Percentiles rank a stretch among this genome's conserved stretches.
Evolutionary conservation across 225 moss, liverwort and hornwort genomes (phyloP).

Genomic region (Straminergon stramineum): DNA sequence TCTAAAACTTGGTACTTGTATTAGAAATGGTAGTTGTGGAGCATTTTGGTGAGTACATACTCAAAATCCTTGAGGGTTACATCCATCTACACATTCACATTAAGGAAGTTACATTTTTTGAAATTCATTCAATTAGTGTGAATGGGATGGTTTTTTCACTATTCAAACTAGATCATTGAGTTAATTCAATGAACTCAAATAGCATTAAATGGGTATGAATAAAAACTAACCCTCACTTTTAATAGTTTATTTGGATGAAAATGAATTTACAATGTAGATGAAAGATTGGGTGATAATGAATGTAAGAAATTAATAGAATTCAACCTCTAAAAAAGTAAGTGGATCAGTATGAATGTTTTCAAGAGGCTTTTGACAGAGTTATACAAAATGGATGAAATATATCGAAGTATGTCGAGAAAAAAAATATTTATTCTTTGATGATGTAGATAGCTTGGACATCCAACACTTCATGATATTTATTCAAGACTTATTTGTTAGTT

Average conservation of each 20-base stretch:
- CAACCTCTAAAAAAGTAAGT: rapidly evolving
- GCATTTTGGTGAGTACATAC: too few species aligned
- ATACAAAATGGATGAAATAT: neutral
- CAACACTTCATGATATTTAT: neutral
- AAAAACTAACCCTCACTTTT: neutral
- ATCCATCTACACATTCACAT: too few species aligned
- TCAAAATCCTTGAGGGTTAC: too few species aligned
- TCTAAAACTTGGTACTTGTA: too few species aligned
- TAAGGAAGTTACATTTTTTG: too few species aligned
- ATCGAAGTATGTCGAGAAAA: neutral
- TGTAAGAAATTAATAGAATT: neutral
- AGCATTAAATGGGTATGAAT: too few species aligned
- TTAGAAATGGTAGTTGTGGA: too few species aligned
- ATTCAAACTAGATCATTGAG: too few species aligned
- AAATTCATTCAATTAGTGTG: too few species aligned
- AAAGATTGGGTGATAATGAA: neutral
- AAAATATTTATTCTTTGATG: neutral
- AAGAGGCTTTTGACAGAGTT: neutral
- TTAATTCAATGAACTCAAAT: too few species aligned
- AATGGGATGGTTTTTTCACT: too few species aligned
- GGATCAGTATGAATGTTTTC: neutral
- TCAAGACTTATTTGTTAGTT: rapidly evolving
- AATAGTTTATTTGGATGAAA: neutral
- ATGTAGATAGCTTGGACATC: neutral
- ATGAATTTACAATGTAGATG: neutral